Evolutionary conservation across 352 stramenopile species (phyloP), one percentile per base, ranked within the genome.

Genomic region (Thalassiosira livingstoniorum): DNA sequence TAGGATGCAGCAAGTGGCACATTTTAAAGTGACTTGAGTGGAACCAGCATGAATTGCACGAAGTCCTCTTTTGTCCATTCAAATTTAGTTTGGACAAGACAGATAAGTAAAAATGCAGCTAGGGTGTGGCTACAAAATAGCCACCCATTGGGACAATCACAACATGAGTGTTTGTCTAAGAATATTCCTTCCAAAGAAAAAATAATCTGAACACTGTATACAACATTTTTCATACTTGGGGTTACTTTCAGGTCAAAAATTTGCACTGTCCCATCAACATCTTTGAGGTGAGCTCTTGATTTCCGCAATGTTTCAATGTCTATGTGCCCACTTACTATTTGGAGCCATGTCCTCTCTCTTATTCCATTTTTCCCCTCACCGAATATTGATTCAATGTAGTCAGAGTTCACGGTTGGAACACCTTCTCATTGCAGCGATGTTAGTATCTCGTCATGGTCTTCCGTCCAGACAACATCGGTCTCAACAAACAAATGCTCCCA

Each of bases 191-290:
- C 23, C n/a, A 4, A 7, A 4, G 42, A 35, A 32, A 75, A 63
- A 34, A 65, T 66, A 23, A 66, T 37, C 25, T 66, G 37, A 34
- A 75, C 66, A 25, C 43, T 43, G 35, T 75, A 75, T 57, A 75
- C 35, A 13, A 51, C 66, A 47, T 45, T 75, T 45, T 75, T 75
- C 66, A 75, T 75, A 45, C 66, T 75, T 34, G 66, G 66, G n/a
- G 66, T 75, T n/a, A 75, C 66, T 51, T 75, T 75, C 35, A 75
- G 66, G 4, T 67, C 43, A 57, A 66, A 21, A 39, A 65, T 67
- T n/a, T 47, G 25, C 4, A 65, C 66, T 21, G 66, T 37, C 13
- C 11, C 43, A 34, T 35, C 39, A n/a, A 25, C 18, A 23, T 31
- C 66, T 47, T 60, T 63, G 4, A 71, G 21, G 11, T 31, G 15